Percentiles rank a stretch among this genome's conserved stretches.
phyloP scores from a whole-genome alignment of 441 rosid genomes.

The Bocquillonia castaneifolia region DNA sequence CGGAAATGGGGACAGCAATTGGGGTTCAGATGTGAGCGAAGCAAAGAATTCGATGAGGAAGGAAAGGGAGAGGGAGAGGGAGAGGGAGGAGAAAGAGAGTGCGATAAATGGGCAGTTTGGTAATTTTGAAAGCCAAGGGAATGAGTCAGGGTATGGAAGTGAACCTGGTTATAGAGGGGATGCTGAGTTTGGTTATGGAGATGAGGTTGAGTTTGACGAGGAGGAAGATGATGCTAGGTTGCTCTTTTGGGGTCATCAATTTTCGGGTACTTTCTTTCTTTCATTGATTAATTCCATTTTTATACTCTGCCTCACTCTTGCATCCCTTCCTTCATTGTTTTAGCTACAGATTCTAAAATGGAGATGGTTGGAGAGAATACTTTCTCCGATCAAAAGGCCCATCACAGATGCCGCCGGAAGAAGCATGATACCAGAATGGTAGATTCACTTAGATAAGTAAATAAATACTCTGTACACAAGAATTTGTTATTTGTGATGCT shows the following conservation, averaged over 20 bases:
- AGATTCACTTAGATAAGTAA: conserved; percentile 39
- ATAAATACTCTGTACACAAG: too few species aligned
- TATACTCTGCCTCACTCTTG: background rate
- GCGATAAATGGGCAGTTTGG: conserved; percentile 43
- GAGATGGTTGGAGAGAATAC: conserved; percentile 66
- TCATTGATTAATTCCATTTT: background rate
- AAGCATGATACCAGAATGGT: conserved; percentile 76
- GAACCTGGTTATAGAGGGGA: conserved; percentile 97
- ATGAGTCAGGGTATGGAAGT: conserved; percentile 90
- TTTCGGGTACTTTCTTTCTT: conserved; percentile 44
- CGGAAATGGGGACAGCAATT: conserved; percentile 62
- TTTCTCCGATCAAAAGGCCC: conserved; percentile 65
- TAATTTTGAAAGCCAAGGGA: conserved; percentile 59
- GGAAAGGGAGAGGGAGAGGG: conserved; percentile 55
- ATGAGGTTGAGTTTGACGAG: conserved; percentile 83
- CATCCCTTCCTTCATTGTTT: conserved; percentile 9
- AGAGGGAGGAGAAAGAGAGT: conserved; percentile 43
- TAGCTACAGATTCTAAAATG: conserved; percentile 51
- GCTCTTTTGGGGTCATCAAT: conserved; percentile 70
- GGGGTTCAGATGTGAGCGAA: conserved; percentile 93
- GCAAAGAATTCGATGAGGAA: conserved; percentile 53
- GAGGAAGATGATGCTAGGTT: conserved; percentile 83
- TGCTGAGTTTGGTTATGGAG: conserved; percentile 93
- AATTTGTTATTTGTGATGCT: background rate
- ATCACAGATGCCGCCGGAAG: conserved; percentile 74